Base-by-base conservation (phyloP, 495 filamentous ascomycete genomes). In the Penicillium verhagenii region DNA sequence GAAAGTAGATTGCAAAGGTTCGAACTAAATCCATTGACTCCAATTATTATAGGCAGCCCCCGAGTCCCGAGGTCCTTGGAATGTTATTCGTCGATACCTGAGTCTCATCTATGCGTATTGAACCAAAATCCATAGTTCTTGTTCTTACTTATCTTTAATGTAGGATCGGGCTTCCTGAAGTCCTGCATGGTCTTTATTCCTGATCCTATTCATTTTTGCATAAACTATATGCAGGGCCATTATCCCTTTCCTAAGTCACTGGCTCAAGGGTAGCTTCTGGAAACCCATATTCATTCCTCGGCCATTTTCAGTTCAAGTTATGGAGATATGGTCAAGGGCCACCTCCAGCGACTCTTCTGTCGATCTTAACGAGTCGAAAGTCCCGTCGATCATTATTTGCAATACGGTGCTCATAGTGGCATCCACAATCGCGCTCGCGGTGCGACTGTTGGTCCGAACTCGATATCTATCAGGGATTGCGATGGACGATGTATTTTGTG, bases 401-500 rank as follows among this genome's bases (percentile, higher is more conserved):
- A 61, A 65, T 53, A 33, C 26, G 10, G 35, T 59, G 5, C 45
- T 65, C 11, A 45, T 65, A 23, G 52, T 54, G 19, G 19, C 52
- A 26, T 46, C 58, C 11, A 57, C 58, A n/a, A 26, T 11, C 16
- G 62, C 49, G 8, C 33, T 64, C 35, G 19, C 49, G 28, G 47
- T 64, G 29, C 50, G 61, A n/a, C 31, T 64, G 7, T 60, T 60
- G 29, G 62, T 61, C 5, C 40, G 62, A 9, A n/a, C 54, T 13
- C 49, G 59, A 42, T 64, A 58, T 47, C 58, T 65, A 5, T 54
- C 62, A 13, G 62, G 62, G 1, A 50, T 65, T 11, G 52, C 56
- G 35, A 1, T 58, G 3, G 62, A 65, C 43, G 62, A 65, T 54
- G 6, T 60, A 14, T 21, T 64, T 28, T 64, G 61, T 44, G 18